A percentile compares a stretch with the other conserved stretches of the same genome.
Conservation (phyloP, 768 basidiomycete genomes). For the Tulasnella sp. region DNA sequence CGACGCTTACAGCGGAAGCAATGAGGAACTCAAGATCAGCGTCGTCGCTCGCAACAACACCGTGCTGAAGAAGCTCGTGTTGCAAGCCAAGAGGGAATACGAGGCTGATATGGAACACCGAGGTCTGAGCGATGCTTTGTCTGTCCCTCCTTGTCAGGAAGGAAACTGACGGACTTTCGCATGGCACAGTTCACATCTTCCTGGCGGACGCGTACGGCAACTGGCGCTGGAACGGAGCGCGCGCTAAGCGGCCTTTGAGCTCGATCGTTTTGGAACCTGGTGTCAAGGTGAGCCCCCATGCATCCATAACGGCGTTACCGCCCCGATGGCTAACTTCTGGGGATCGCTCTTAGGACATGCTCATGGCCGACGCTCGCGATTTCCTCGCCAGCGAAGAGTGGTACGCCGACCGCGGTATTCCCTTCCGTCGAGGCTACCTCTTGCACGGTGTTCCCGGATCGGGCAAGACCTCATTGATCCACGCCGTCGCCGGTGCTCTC, state of each 20-base stretch:
- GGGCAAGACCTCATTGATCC: constrained; percentile 31
- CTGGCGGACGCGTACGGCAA: constrained; percentile 81
- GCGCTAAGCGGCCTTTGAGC: constrained; percentile 85
- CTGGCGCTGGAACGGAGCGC: constrained; percentile 86
- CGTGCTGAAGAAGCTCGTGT: constrained; percentile 77
- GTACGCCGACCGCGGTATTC: constrained; percentile 90
- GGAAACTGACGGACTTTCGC: not conserved
- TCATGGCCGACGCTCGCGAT: constrained; percentile 63
- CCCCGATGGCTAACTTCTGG: not conserved
- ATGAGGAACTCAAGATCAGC: constrained; percentile 70
- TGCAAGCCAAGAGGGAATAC: constrained; percentile 83
- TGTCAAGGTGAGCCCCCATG: constrained; percentile 47
- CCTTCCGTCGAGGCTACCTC: constrained; percentile 77
- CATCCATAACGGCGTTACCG: not conserved
- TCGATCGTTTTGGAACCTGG: constrained; percentile 89
- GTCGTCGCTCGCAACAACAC: constrained; percentile 86
- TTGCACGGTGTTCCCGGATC: constrained; percentile 62
- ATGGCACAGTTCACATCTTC: constrained; percentile 64
- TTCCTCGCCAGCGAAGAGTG: constrained; percentile 41
- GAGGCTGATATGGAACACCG: constrained; percentile 89
- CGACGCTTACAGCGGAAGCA: constrained; percentile 51
- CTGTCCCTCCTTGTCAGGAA: no score
- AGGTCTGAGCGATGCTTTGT: not conserved
- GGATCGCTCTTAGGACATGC: constrained; percentile 54
- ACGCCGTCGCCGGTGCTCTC: constrained; percentile 52